Evolutionary conservation across 495 filamentous ascomycete genomes (phyloP).

Genomic region (Hyaloscypha variabilis): DNA sequence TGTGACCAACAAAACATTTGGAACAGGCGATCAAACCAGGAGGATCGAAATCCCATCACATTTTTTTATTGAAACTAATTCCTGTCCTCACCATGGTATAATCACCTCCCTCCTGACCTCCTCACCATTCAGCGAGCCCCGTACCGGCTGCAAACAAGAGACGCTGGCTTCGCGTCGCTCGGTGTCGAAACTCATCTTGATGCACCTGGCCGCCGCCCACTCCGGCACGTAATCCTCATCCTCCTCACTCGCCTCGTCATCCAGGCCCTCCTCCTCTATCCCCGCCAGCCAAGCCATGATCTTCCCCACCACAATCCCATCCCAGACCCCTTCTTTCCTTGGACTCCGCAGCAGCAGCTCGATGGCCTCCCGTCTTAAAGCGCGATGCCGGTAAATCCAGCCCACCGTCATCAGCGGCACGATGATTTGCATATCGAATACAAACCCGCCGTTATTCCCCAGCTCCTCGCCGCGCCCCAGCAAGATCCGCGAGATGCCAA

Average conservation of each 20-base stretch:
- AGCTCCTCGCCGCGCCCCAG: slow-evolving; percentile 2
- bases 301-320: slow-evolving; percentile 30
- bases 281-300: slow-evolving; percentile 24
- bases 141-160: slow-evolving; percentile 21
- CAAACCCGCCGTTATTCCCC: background rate
- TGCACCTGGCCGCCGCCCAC: slow-evolving; percentile 22
- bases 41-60: background rate
- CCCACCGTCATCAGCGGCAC: slow-evolving; percentile 27
- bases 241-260: background rate
- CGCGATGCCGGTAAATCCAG: slow-evolving; percentile 36
- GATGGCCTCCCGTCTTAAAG: slow-evolving; percentile 43
- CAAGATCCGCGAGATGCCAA: slow-evolving; percentile 20
- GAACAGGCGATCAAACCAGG: background rate
- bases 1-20: background rate
- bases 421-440: slow-evolving; percentile 40
- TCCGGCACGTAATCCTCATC: slow-evolving; percentile 21
- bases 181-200: slow-evolving; percentile 23
- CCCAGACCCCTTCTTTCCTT: slow-evolving; percentile 50
- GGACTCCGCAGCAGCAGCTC: slow-evolving; percentile 36
- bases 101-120: slow-evolving; percentile 11
- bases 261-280: slow-evolving; percentile 21
- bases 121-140: slow-evolving; percentile 5
- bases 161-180: slow-evolving; percentile 15
- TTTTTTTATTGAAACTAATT: background rate
- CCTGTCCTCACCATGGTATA: slow-evolving; percentile 20